phyloP scores from a whole-genome alignment of 257 asterid genomes.

The Agastache rugosa region DNA sequence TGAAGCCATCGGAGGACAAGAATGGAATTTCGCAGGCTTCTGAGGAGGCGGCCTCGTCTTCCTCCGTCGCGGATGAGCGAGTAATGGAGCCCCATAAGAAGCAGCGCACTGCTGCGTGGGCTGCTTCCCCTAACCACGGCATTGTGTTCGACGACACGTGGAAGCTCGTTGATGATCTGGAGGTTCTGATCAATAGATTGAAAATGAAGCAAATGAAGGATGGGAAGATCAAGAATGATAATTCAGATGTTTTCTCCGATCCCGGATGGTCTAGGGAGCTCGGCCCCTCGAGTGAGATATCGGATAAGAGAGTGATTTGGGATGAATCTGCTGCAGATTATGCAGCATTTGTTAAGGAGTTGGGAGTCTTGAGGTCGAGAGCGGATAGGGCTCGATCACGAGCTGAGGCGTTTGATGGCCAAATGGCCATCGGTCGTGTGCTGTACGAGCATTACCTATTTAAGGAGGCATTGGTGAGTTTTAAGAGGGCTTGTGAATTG shows the following conservation, averaged over 20 bases:
- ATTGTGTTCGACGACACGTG: conserved; percentile 95
- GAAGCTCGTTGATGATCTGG: conserved; percentile 93
- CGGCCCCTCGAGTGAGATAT: conserved; percentile 70
- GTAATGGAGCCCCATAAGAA: conserved; percentile 90
- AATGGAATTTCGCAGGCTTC: conserved; percentile 53
- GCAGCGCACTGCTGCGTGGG: conserved; percentile 96
- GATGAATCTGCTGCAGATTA: conserved; percentile 81
- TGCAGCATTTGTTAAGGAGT: conserved; percentile 74
- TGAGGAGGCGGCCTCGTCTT: conserved; percentile 76
- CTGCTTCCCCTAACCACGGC: conserved; percentile 94
- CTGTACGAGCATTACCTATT: conserved; percentile 78
- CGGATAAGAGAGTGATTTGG: conserved; percentile 82
- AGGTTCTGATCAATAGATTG: conserved; percentile 67
- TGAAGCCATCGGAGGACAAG: conserved; percentile 57
- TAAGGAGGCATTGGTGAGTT: conserved; percentile 90
- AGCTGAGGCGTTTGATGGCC: conserved; percentile 97
- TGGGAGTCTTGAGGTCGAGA: conserved; percentile 87
- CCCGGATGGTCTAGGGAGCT: conserved; percentile 97
- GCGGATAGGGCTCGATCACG: conserved; percentile 91
- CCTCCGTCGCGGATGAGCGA: conserved; percentile 77
- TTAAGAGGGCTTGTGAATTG: conserved; percentile 93
- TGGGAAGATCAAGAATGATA: conserved; percentile 82
- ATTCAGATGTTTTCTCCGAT: conserved; percentile 79
- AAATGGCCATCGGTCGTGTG: conserved; percentile 91
- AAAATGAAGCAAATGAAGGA: conserved; percentile 71